Base-by-base conservation (phyloP, 352 stramenopile genomes). In the Phytophthora tubulina region DNA sequence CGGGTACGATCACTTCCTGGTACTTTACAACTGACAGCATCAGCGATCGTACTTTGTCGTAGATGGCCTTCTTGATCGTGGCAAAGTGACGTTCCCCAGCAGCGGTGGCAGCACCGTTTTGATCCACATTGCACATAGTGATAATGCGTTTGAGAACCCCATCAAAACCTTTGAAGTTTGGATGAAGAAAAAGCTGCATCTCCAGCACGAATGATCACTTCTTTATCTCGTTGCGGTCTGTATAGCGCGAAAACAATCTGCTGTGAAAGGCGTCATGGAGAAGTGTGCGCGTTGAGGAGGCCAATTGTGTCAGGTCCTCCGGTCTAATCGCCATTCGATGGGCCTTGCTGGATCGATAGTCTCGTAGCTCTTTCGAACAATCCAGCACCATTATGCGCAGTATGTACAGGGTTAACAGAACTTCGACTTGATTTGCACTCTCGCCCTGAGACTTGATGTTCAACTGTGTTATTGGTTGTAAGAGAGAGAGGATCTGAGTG, bases 41-140 rank as follows among this genome's bases (percentile, higher is more conserved):
- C n/a, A n/a, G n/a, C n/a, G n/a, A n/a, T 30, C 35, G 44, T 30
- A 56, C 44, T 31, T 65, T 65, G 13, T 57, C n/a, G n/a, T n/a
- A n/a, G n/a, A n/a, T n/a, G n/a, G n/a, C n/a, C n/a, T 65, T 65
- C 46, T 57, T 65, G 46, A 65, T 67, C 48, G 32, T 51, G 48
- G 6, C 36, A 41, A 49, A 58, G 48, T 52, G n/a, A 4, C 15
- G 8, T 6, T 67, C 27, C 7, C 35, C 48, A 14, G 38, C 13
- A 51, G 46, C 27, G 33, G 46, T 58, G 9, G 27, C 21, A 32
- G 5, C 6, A 11, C 36, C 30, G 46, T 17, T 42, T 44, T 33
- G 36, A 53, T 65, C 57, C 10, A 27, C 35, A 45, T 67, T 67
- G 38, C 46, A 57, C 13, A 58, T 27, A 27, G 13, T n/a, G 5